Conservation (phyloP, 495 filamentous ascomycete species). For the Penicillium lagena region DNA sequence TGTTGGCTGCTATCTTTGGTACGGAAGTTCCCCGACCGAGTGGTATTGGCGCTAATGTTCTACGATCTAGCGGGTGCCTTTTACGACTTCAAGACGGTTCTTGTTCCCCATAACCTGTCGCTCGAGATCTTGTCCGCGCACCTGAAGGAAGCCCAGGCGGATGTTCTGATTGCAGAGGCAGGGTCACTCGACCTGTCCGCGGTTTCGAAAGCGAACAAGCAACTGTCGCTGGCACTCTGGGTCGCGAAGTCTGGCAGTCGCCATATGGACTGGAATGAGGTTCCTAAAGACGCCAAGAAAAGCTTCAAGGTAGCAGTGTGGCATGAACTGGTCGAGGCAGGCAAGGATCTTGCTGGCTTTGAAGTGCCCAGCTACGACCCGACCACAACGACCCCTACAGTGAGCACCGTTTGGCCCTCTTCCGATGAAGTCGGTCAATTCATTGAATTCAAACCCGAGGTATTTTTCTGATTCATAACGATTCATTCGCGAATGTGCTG, state of each 20-base stretch:
- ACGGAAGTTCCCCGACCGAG: conserved; percentile 6
- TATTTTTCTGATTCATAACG: conserved; percentile 10
- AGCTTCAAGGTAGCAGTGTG: conserved; percentile 74
- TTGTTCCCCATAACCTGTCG: conserved; percentile 76
- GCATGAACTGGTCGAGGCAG: conserved; percentile 75
- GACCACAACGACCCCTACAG: conserved; percentile 44
- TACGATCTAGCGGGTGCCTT: conserved; percentile 62
- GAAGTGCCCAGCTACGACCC: conserved; percentile 48
- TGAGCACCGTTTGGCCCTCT: conserved; percentile 55
- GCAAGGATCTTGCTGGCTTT: conserved; percentile 32
- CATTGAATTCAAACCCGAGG: conserved; percentile 65
- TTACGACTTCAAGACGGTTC: conserved; percentile 70
- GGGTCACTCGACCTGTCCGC: conserved; percentile 79
- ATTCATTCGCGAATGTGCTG: conserved; percentile 3
- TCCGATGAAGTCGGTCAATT: conserved; percentile 53
- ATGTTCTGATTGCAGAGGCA: conserved; percentile 76
- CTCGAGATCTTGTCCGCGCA: conserved; percentile 59
- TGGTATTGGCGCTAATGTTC: conserved; percentile 6
- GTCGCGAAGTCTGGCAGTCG: conserved; percentile 86
- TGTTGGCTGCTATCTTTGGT: conserved; percentile 69
- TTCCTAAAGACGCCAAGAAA: conserved; percentile 65
- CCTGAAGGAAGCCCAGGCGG: conserved; percentile 62
- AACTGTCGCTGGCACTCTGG: conserved; percentile 78
- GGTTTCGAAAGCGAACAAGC: conserved; percentile 58
- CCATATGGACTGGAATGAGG: conserved; percentile 87